Conservation (phyloP, 257 asterid genomes). For the Haberlea rhodopensis region DNA sequence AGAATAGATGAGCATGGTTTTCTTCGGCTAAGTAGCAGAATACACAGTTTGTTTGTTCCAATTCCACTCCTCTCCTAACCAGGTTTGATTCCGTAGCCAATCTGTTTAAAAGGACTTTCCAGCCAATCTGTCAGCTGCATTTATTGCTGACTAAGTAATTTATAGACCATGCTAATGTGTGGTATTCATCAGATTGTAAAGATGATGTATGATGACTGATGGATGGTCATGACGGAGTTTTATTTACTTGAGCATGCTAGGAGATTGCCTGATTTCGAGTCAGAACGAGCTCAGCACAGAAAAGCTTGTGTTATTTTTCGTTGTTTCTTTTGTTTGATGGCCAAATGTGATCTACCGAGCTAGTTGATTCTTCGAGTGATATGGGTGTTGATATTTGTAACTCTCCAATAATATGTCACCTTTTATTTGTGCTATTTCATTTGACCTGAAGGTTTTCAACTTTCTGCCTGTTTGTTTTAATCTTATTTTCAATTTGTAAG, state of each 20-base stretch:
- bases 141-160: neutral
- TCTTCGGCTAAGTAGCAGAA: no score
- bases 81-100: no score
- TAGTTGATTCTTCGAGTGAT: neutral
- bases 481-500: neutral
- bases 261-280: neutral
- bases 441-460: slow-evolving; percentile 22
- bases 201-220: slow-evolving; percentile 14
- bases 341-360: neutral
- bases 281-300: neutral
- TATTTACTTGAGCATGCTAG: neutral
- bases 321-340: no score
- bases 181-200: slow-evolving; percentile 14
- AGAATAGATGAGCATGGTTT: no score
- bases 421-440: neutral
- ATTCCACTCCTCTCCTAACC: no score
- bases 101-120: no score
- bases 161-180: neutral
- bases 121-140: slow-evolving; percentile 12
- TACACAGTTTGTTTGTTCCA: no score
- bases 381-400: neutral
- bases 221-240: neutral
- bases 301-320: no score
- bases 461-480: neutral
- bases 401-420: neutral